Conservation (phyloP, 129 eudicot genomes). For the Pseudognaphalium luteoalbum region DNA sequence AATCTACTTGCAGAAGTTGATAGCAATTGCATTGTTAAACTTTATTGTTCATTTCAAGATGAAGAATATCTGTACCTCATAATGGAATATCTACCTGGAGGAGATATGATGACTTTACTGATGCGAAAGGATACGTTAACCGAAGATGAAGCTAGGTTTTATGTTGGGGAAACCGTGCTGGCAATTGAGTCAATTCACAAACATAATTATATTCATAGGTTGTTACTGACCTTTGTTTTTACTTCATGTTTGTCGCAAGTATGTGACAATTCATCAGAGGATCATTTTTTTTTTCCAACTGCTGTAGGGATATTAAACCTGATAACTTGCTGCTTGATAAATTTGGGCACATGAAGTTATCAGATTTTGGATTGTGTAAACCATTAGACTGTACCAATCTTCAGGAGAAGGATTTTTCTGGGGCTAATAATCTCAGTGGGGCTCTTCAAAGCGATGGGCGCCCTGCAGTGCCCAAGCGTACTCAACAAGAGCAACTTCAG, state of each 20-base stretch:
- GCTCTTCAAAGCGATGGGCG: slow-evolving; percentile 97
- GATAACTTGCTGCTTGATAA: slow-evolving; percentile 93
- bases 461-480: slow-evolving; percentile 80
- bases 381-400: slow-evolving; percentile 87
- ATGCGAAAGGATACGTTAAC: slow-evolving; percentile 92
- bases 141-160: slow-evolving; percentile 89
- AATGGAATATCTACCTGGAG: slow-evolving; percentile 98
- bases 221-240: slow-evolving; percentile 19
- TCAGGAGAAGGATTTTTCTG: slow-evolving; percentile 87
- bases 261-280: slow-evolving; percentile 5
- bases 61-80: slow-evolving; percentile 88
- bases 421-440: slow-evolving; percentile 72
- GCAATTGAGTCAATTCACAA: slow-evolving; percentile 94
- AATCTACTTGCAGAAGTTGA: slow-evolving; percentile 94
- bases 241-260: slow-evolving; percentile 5
- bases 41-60: slow-evolving; percentile 95
- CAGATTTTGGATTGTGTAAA: slow-evolving; percentile 97
- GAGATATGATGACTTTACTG: slow-evolving; percentile 96
- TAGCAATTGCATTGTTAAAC: slow-evolving; percentile 95
- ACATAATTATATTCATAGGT: slow-evolving; percentile 98
- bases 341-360: slow-evolving; percentile 93
- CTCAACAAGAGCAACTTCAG: slow-evolving; percentile 93
- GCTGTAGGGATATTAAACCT: slow-evolving; percentile 92
- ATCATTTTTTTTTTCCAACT: slow-evolving; percentile 9
- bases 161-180: slow-evolving; percentile 90